Evolutionary conservation across 768 basidiomycete genomes (phyloP).

Genomic region (Tephrocybe sp.): DNA sequence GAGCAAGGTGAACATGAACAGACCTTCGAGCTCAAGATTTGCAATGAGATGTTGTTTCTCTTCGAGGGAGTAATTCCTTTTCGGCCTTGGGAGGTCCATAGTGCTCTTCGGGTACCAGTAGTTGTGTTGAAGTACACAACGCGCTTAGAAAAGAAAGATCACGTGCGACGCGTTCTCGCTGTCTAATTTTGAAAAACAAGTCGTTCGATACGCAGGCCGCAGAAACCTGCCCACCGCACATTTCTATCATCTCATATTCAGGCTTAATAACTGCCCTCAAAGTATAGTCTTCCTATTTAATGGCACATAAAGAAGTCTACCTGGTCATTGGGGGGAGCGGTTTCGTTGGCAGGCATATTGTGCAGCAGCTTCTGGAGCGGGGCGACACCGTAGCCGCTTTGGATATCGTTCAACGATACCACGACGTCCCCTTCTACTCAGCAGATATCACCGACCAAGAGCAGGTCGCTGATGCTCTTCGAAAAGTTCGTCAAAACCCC

Average conservation of each 20-base stretch:
- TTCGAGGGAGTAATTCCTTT: slow-evolving; percentile 50
- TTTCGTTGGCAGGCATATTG: slow-evolving; percentile 89
- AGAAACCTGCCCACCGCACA: neutral
- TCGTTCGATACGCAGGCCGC: slow-evolving; percentile 21
- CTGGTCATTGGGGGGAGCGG: slow-evolving; percentile 94
- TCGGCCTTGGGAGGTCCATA: slow-evolving; percentile 31
- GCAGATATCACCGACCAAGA: slow-evolving; percentile 85
- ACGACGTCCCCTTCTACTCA: slow-evolving; percentile 84
- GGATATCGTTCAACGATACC: slow-evolving; percentile 90
- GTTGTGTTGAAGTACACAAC: slow-evolving; percentile 12
- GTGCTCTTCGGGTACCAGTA: slow-evolving; percentile 6
- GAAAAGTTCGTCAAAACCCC: slow-evolving; percentile 52
- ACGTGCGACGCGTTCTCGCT: slow-evolving; percentile 41
- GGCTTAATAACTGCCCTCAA: slow-evolving; percentile 3
- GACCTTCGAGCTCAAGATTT: slow-evolving; percentile 83
- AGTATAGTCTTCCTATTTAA: neutral
- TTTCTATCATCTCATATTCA: slow-evolving; percentile 3
- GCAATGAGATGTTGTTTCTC: slow-evolving; percentile 75
- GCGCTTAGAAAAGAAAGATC: slow-evolving; percentile 28
- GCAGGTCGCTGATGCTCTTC: slow-evolving; percentile 69
- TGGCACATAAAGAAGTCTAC: slow-evolving; percentile 60
- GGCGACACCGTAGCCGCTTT: slow-evolving; percentile 83
- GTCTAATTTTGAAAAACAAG: slow-evolving; percentile 16
- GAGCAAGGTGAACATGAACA: neutral
- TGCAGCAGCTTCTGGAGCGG: slow-evolving; percentile 77